Conservation (phyloP, 108 stramenopile genomes). For the Skeletonema tropicum region DNA sequence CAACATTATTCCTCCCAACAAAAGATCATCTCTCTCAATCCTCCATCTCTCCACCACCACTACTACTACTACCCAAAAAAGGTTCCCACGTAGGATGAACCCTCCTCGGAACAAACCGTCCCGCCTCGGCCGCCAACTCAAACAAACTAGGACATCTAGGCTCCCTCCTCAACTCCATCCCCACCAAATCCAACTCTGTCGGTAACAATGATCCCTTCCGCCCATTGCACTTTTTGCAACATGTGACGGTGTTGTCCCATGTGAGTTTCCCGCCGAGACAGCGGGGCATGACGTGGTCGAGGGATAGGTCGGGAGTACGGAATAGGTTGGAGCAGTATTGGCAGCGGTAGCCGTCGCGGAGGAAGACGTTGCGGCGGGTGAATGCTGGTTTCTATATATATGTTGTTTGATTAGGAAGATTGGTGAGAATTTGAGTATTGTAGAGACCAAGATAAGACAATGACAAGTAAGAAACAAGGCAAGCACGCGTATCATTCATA, state of each 20-base stretch:
- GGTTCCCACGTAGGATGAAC: conserved; percentile 86
- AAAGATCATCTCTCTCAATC: not conserved
- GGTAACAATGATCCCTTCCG: conserved; percentile 71
- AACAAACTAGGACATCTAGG: conserved; percentile 64
- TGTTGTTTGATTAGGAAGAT: not conserved
- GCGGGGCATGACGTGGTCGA: conserved; percentile 84
- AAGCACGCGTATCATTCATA: not conserved
- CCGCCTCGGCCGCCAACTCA: conserved; percentile 62
- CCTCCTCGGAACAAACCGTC: conserved; percentile 70
- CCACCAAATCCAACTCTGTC: conserved; percentile 50
- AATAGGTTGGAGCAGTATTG: conserved; percentile 80
- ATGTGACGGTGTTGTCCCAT: conserved; percentile 86
- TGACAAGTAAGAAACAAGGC: not conserved
- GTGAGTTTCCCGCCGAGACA: conserved; percentile 69
- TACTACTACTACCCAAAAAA: conserved; percentile 67
- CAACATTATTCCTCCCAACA: not conserved
- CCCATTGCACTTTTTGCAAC: conserved; percentile 81
- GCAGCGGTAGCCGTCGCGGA: conserved; percentile 84
- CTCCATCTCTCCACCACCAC: conserved; percentile 13
- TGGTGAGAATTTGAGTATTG: not conserved
- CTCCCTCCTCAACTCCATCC: conserved; percentile 63
- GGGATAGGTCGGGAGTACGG: conserved; percentile 71
- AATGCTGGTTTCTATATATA: conserved; percentile 64
- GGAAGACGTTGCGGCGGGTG: conserved; percentile 85
- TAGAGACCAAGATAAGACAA: not conserved